These are phyloP conservation scores for Epichloe gansuensis DNA, from an alignment of 2,329 filamentous ascomycete species.

Conservation along the genomic window DNA sequence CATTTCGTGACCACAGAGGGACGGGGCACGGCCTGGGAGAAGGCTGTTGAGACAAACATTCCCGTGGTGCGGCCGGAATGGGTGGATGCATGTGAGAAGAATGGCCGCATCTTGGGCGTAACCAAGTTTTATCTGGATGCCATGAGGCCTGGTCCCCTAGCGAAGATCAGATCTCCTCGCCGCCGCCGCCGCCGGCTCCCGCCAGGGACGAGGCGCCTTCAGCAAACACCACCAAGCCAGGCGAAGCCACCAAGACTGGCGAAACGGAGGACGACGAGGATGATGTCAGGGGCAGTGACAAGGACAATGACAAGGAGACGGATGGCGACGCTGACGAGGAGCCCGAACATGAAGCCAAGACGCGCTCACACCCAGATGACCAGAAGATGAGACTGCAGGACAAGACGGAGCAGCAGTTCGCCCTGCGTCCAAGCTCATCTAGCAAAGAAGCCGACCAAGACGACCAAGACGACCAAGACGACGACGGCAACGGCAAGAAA, in stretches of 20 bases:
- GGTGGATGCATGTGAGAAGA: conserved; percentile 92
- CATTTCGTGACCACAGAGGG: conserved; percentile 97
- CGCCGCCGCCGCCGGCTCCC: conserved; percentile 21
- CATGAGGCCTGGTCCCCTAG: conserved; percentile 33
- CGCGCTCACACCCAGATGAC: conserved; percentile 28
- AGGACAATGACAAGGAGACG: conserved; percentile 14
- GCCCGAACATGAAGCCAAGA: conserved; percentile 26
- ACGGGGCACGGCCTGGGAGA: conserved; percentile 82
- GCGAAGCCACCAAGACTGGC: conserved; percentile 11
- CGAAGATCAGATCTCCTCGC: conserved; percentile 16
- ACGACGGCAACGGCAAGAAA: conserved; percentile 21
- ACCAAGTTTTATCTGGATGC: conserved; percentile 94
- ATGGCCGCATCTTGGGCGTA: conserved; percentile 84
- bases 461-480: conserved; percentile 19
- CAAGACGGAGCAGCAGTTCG: conserved; percentile 40
- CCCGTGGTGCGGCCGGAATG: conserved; percentile 94
- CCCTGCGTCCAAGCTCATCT: conserved; percentile 28
- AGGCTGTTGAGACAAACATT: conserved; percentile 94
- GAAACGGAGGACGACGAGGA: conserved; percentile 13
- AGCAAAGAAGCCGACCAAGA: conserved; percentile 14
- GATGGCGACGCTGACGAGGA: background rate
- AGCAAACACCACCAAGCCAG: conserved; percentile 14
- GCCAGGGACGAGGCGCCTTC: conserved; percentile 12
- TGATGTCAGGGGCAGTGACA: conserved; percentile 9
- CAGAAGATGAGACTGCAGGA: conserved; percentile 46